Base-by-base conservation (phyloP, 768 basidiomycete genomes). In the Sporobolomyces pararoseus region DNA sequence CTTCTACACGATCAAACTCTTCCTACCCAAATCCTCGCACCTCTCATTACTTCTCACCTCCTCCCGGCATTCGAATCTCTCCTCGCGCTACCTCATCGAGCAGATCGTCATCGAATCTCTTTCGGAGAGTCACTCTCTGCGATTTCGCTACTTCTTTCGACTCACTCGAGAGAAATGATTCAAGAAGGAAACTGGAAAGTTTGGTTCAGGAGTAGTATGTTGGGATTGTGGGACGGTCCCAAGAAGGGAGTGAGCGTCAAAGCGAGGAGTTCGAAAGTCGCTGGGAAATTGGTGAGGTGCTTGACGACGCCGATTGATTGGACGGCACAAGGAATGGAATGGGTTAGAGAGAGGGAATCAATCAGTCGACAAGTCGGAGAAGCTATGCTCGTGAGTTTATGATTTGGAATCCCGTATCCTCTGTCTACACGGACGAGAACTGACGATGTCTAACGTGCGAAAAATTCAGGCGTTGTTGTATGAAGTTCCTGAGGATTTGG, bases 141-240 rank as follows among this genome's bases (percentile, higher is more conserved):
- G 25, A 47, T 73, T 42, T 1, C 57, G 23, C 4, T 4, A 4
- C 57, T 73, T 51, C 12, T 73, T 21, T 4, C 34, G 23, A 58
- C 49, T 1, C 61, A 63, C 44, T 32, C 68, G 19, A n/a, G 21
- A 4, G 37, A n/a, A 21, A n/a, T 59, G 29, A 39, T 70, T 31
- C 23, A 2, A 25, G 17, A 19, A 19, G 63, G 39, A 0, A 52
- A 23, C 5, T 65, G 68, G 62, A 25, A 31, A n/a, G 3, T 10
- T 2, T 67, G 68, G 68, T 54, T 73, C 42, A 35, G 25, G 1
- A 4, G n/a, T 0, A 61, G 53, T 25, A n/a, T 60, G n/a, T 23
- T 23, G 3, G 72, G 68, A 4, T n/a, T 73, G 55, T 70, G 68
- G 72, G 72, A 73, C 49, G 68, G 55, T 2, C 39, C 61, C 44